Percentiles rank a stretch among this genome's conserved stretches.
Evolutionary conservation across 768 basidiomycete species (phyloP).

Genomic region (Galerina marginata): DNA sequence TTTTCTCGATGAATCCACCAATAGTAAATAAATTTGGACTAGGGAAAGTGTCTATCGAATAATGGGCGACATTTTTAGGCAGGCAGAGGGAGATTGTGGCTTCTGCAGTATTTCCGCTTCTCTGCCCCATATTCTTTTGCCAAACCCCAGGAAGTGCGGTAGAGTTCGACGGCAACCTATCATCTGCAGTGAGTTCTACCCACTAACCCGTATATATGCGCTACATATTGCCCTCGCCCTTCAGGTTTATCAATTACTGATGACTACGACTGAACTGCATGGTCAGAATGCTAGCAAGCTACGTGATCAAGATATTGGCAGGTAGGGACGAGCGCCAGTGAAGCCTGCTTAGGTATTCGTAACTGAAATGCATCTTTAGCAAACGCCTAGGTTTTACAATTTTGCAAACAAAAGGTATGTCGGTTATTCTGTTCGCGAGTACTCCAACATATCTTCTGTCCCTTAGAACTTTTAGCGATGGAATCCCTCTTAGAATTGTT

Average conservation of each 20-base stretch:
- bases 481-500: conserved; percentile 64
- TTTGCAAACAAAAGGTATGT: conserved; percentile 50
- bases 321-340: conserved; percentile 38
- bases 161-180: conserved; percentile 23
- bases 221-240: neutral
- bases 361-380: conserved; percentile 29
- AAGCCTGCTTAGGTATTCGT: neutral
- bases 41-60: neutral
- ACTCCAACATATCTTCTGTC: neutral
- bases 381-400: conserved; percentile 53
- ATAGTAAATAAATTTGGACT: conserved; percentile 7
- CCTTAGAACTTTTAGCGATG: conserved; percentile 57
- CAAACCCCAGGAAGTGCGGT: neutral
- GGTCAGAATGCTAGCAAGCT: conserved; percentile 50
- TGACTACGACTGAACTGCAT: conserved; percentile 49
- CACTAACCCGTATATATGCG: conserved; percentile 24
- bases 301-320: conserved; percentile 51
- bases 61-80: conserved; percentile 15
- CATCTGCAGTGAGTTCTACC: conserved; percentile 28
- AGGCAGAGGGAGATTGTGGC: conserved; percentile 24
- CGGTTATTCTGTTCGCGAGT: neutral
- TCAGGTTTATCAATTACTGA: conserved; percentile 60
- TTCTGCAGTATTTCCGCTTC: conserved; percentile 25
- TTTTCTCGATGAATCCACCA: conserved; percentile 24
- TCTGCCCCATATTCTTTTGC: conserved; percentile 27